Evolutionary conservation across 2,329 filamentous ascomycete species (phyloP), one percentile per base, ranked within the genome.

Genomic region (Alternaria novae-zelandiae): DNA sequence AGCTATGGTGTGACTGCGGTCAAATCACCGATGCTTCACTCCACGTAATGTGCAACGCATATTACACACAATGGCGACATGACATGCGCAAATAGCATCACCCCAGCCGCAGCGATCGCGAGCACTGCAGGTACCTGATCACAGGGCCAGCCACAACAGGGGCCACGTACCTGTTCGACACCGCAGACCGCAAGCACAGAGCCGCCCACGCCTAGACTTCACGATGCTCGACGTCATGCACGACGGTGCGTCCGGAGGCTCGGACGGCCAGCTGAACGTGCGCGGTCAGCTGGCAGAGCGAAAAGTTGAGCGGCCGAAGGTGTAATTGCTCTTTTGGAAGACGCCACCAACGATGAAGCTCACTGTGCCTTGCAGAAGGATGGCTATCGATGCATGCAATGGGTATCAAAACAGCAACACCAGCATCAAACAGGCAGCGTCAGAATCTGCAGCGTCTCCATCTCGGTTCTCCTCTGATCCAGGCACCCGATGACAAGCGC

Each of bases 211-310:
- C 64, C 66, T 63, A 64, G 64, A 67, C 67, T 67, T 77, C 75
- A 78, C 75, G 76, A 79, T 79, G 73, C 60, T 71, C 73, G 67
- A 74, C 75, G 74, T 79, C 76, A 78, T 78, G 75, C 69, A 63
- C 55, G 51, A 51, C 51, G 36, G 17, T 23, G n/a, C 54, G 43
- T 54, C 47, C 45, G 50, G 32, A 54, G 47, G n/a, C 41, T 46
- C 20, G 32, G 47, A 41, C 41, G 32, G 41, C 20, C 26, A 36
- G 10, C 36, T 32, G 54, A n/a, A 43, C 51, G 57, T 50, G 46
- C 41, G 49, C 6, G 41, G 60, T 54, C 41, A 63, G 23, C 55
- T 47, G 55, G 49, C 46, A 51, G 36, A 44, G 30, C 21, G 20
- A 47, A 57, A 49, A 30, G 45, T 21, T 49, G 32, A 23, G 43